These are phyloP conservation scores for Polymyxa betae DNA, from an alignment of 208 protist genomes.

Conservation along the genomic window DNA sequence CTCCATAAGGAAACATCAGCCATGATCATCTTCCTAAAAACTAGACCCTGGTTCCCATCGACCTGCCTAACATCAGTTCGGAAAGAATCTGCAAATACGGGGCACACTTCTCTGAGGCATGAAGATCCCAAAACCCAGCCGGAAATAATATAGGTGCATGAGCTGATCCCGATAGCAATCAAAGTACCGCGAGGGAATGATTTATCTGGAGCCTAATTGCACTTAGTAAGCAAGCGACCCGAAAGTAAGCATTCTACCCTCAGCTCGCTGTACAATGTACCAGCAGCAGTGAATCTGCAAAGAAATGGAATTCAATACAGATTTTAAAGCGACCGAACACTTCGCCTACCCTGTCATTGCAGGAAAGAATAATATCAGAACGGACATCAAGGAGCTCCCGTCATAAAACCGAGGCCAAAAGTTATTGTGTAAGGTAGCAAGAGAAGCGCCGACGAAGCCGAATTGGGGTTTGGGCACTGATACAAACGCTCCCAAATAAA, in stretches of 20 bases:
- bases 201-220: slow-evolving; percentile 4
- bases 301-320: not conserved
- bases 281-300: slow-evolving; percentile 46
- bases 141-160: not conserved
- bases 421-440: not conserved
- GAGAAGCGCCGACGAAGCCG: not conserved
- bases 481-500: slow-evolving; percentile 11
- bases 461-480: not conserved
- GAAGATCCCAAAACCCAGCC: slow-evolving; percentile 12
- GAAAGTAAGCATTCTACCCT: not conserved
- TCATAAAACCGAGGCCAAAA: not conserved
- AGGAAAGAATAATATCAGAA: not conserved
- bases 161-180: slow-evolving; percentile 12
- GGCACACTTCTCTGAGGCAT: not conserved
- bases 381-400: not conserved
- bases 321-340: not conserved
- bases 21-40: not conserved
- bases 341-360: slow-evolving; percentile 20
- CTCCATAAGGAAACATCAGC: not conserved
- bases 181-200: not conserved
- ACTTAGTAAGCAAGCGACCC: not conserved
- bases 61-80: not conserved
- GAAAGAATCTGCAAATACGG: not conserved
- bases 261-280: not conserved
- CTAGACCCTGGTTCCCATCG: not conserved